Base-by-base conservation (phyloP, 495 filamentous ascomycete genomes). In the Aspergillus affinis region DNA sequence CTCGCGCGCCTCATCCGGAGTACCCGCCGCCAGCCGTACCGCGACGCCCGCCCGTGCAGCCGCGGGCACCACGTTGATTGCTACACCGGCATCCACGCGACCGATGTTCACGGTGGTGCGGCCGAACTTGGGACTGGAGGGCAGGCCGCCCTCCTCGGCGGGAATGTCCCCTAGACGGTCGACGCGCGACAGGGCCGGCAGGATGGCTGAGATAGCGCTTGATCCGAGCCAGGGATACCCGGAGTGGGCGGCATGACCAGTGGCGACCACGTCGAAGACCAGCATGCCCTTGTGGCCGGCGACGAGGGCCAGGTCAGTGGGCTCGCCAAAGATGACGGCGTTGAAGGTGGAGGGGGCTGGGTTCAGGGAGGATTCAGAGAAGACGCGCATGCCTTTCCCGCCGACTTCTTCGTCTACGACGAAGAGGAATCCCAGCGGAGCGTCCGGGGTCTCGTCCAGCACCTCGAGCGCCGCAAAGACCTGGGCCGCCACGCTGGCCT, bases 91-190 rank as follows among this genome's bases (percentile, higher is more conserved):
- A 8, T 84, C 80, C 3, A 97, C 77, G 17, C 70, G 62, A 0
- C 93, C 93, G 46, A 98, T 82, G 65, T 98, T 98, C 49, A 97
- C 70, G 0, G 94, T 98, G 4, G 90, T 93, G 26, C 88, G 86
- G 0, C 94, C 93, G 65, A 89, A 93, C 64, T 90, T 86, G 48
- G 87, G 80, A 54, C 85, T 90, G 8, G 74, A 77, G 0, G 94
- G 94, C 19, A 97, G 66, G 19, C 88, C 84, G 17, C 76, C 78
- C 27, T 77, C 60, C 47, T 69, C 62, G 2, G 50, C 66, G 23
- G 75, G 73, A 53, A 72, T 73, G 20, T 75, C 53, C 44, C 78
- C 80, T 5, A 91, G 73, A 7, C 81, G 76, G 47, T 89, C 74
- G 51, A 97, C 67, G 5, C 71, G 77, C 8, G 78, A 75, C 51